These are phyloP conservation scores for Fagopyrum tataricum DNA, from an alignment of 148 eudicot species.

Conservation along the genomic window DNA sequence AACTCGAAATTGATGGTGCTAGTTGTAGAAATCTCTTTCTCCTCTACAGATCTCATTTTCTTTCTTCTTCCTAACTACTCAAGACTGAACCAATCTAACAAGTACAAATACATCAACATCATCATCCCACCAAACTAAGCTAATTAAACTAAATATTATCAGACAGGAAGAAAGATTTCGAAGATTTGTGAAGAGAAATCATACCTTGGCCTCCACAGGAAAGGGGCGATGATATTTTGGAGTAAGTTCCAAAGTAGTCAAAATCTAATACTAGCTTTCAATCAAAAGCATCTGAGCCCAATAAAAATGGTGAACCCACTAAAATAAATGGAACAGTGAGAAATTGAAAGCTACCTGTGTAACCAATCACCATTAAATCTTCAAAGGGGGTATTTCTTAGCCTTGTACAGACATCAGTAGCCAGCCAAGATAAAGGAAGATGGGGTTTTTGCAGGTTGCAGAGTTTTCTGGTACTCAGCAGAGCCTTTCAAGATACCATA, in stretches of 20 bases:
- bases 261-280: constrained; percentile 3
- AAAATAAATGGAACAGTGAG: constrained; percentile 5
- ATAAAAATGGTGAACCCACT: neutral
- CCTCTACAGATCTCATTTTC: constrained; percentile 79
- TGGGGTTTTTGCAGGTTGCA: constrained; percentile 2
- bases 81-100: neutral
- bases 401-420: constrained; percentile 6
- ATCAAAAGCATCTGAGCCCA: neutral
- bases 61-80: neutral
- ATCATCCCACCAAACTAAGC: neutral
- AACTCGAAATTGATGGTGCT: constrained; percentile 56
- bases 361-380: constrained; percentile 8
- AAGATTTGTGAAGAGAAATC: neutral
- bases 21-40: constrained; percentile 54
- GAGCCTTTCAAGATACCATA: constrained; percentile 3
- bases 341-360: neutral
- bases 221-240: neutral
- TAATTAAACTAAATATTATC: neutral
- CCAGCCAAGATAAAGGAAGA: constrained; percentile 9
- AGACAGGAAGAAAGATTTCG: neutral
- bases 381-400: neutral
- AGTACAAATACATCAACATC: too few species aligned
- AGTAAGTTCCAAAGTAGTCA: constrained; percentile 4
- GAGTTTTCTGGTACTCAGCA: neutral
- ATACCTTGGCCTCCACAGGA: neutral